Evolutionary conservation across 441 rosid genomes (phyloP), one percentile per base, ranked within the genome.

Genomic region (Capsella rubella): DNA sequence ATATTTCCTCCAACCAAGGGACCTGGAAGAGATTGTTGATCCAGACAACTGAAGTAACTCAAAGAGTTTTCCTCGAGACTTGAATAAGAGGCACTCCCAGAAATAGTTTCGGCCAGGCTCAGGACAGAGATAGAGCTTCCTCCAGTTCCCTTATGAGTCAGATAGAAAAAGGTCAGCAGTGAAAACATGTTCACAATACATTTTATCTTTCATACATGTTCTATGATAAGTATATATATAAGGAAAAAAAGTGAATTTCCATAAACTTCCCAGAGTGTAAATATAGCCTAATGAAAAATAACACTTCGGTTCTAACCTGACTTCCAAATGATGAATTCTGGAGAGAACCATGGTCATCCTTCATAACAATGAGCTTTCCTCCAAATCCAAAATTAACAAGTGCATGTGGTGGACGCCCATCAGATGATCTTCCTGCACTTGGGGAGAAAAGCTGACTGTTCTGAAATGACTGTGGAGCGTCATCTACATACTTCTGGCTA

Each of bases 381-480:
- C 99, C 98, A 85, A 96, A 96, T 45, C 98, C 99, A 84, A 96
- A 93, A 67, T 84, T 78, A 77, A 91, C 91, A 79, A 93, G 82
- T 21, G 96, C 91, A 85, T 93, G 97, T 42, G 97, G 86, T 72
- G 98, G 99, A 75, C 99, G 98, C 49, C 97, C 96, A 79, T 91
- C 97, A 69, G 98, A 82, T 58, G 97, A 89, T 83, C 89, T 86
- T 69, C 87, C 93, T 1, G 59, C 34, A 76, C 61, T 74, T 50
- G 87, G 79, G 61, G 85, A 80, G 84, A 85, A 85, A 76, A 80
- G 87, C 77, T 84, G 86, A 75, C 73, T 82, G 66, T 78, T 77
- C 78, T 83, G 90, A 82, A 82, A 76, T 10, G 90, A 70, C 67
- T 88, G 88, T 59, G 80, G 91, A 43, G 80, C 7, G 70, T 54